These are phyloP conservation scores for Cymbidium sinense DNA, from an alignment of 106 monocot genomes.

Conservation along the genomic window DNA sequence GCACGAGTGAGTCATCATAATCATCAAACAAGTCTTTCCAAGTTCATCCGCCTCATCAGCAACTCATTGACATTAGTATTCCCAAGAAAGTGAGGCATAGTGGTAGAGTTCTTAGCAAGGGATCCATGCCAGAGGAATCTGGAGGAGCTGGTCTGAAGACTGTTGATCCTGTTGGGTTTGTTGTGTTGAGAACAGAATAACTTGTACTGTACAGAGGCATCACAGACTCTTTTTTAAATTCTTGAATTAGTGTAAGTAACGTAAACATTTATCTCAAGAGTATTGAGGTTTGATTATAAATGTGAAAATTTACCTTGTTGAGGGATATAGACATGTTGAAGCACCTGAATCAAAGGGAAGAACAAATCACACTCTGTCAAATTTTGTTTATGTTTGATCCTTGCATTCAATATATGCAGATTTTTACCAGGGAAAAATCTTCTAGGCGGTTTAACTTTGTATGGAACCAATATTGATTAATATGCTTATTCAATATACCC, in stretches of 20 bases:
- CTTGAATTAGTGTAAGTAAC: neutral
- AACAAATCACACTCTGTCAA: neutral
- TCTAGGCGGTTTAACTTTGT: neutral
- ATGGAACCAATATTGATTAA: neutral
- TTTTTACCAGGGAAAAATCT: neutral
- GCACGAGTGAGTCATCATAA: neutral
- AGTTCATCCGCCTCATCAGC: neutral
- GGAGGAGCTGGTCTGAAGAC: constrained; percentile 33
- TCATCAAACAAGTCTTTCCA: neutral
- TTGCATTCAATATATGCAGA: neutral
- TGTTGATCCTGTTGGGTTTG: constrained; percentile 34
- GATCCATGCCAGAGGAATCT: constrained; percentile 4
- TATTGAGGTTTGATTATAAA: neutral
- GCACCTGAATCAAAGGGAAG: constrained; percentile 34
- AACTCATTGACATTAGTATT: neutral
- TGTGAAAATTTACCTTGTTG: constrained; percentile 52
- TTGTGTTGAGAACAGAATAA: constrained; percentile 40
- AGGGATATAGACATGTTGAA: constrained; percentile 42
- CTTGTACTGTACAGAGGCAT: constrained; percentile 31
- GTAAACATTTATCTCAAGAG: neutral
- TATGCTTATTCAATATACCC: neutral
- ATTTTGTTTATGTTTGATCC: neutral
- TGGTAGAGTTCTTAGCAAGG: neutral
- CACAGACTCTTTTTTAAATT: neutral
- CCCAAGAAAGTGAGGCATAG: constrained; percentile 3